A percentile compares a stretch with the other conserved stretches of the same genome.
Conservation (phyloP, 2,329 filamentous ascomycete species). For the Claviceps maximensis region DNA sequence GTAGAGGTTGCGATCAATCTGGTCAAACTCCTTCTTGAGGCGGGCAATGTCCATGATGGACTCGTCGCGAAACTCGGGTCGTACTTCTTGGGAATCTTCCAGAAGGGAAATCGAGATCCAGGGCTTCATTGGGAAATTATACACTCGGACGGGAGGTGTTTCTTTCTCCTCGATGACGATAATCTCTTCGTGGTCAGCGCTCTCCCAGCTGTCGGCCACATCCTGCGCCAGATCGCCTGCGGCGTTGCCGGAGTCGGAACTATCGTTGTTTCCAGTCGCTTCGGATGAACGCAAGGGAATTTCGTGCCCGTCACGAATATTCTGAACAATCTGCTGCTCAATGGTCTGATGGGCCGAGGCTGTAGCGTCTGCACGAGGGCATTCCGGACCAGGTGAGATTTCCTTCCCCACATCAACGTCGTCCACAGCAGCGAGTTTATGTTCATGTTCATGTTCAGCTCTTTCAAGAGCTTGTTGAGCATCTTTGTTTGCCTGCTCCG, state of each 20-base stretch:
- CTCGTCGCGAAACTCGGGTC: conserved; percentile 59
- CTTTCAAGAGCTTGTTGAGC: conserved; percentile 53
- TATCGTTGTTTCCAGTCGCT: conserved; percentile 29
- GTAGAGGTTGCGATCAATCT: conserved; percentile 86
- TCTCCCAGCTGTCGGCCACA: conserved; percentile 85
- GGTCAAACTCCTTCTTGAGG: conserved; percentile 95
- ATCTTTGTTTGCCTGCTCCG: conserved; percentile 35
- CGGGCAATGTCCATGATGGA: conserved; percentile 84
- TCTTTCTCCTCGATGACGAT: conserved; percentile 54
- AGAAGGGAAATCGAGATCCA: conserved; percentile 81
- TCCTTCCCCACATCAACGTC: conserved; percentile 8
- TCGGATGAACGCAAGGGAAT: conserved; percentile 29
- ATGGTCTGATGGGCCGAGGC: conserved; percentile 4
- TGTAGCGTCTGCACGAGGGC: neutral
- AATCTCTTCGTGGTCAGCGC: conserved; percentile 59
- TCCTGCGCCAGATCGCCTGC: conserved; percentile 43
- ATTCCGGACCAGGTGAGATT: conserved; percentile 22
- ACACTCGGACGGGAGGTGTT: conserved; percentile 59
- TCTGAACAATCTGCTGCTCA: conserved; percentile 9
- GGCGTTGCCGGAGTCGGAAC: conserved; percentile 34
- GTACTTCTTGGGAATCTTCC: conserved; percentile 38
- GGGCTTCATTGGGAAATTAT: conserved; percentile 92
- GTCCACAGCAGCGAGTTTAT: conserved; percentile 26
- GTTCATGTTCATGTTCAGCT: conserved; percentile 29
- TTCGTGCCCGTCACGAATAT: conserved; percentile 39